Evolutionary conservation across 768 basidiomycete genomes (phyloP).

Genomic region (Boletus rubroflammeus): DNA sequence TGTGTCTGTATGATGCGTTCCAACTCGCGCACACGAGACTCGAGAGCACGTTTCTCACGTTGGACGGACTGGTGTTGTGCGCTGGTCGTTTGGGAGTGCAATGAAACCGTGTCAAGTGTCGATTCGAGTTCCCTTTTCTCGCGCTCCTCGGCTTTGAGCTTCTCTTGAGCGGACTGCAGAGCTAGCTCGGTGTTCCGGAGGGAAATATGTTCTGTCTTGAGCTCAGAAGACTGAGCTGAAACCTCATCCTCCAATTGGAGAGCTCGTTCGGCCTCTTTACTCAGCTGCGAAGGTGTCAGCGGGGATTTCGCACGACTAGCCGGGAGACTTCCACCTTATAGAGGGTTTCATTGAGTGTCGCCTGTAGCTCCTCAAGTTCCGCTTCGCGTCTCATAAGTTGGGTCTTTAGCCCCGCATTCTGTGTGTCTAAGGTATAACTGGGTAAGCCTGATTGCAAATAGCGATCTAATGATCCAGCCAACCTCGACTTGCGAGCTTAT

Average conservation of each 20-base stretch:
- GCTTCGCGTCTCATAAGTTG: slow-evolving; percentile 36
- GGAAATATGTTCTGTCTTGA: slow-evolving; percentile 51
- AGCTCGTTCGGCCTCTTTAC: slow-evolving; percentile 52
- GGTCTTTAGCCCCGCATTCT: slow-evolving; percentile 33
- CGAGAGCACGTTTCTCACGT: slow-evolving; percentile 54
- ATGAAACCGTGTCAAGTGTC: slow-evolving; percentile 51
- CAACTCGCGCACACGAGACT: slow-evolving; percentile 57
- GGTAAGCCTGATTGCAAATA: slow-evolving; percentile 3
- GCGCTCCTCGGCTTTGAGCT: slow-evolving; percentile 47
- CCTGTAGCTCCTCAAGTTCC: slow-evolving; percentile 34
- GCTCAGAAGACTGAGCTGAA: slow-evolving; percentile 47
- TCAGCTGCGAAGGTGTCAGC: slow-evolving; percentile 41
- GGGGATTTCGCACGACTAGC: not conserved
- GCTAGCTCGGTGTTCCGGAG: slow-evolving; percentile 52
- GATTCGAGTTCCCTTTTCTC: slow-evolving; percentile 53
- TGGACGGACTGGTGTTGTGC: slow-evolving; percentile 45
- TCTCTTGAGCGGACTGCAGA: slow-evolving; percentile 46
- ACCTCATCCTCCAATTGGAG: slow-evolving; percentile 53
- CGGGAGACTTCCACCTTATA: slow-evolving; percentile 30
- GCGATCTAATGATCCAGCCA: slow-evolving; percentile 2
- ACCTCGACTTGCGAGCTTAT: slow-evolving; percentile 37
- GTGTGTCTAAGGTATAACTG: slow-evolving; percentile 28
- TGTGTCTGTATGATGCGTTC: slow-evolving; percentile 40
- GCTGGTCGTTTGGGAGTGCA: slow-evolving; percentile 46
- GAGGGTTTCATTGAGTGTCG: slow-evolving; percentile 34